Conservation (phyloP, 176 grass and related monocot genomes). For the Hyparrhenia diplandra region DNA sequence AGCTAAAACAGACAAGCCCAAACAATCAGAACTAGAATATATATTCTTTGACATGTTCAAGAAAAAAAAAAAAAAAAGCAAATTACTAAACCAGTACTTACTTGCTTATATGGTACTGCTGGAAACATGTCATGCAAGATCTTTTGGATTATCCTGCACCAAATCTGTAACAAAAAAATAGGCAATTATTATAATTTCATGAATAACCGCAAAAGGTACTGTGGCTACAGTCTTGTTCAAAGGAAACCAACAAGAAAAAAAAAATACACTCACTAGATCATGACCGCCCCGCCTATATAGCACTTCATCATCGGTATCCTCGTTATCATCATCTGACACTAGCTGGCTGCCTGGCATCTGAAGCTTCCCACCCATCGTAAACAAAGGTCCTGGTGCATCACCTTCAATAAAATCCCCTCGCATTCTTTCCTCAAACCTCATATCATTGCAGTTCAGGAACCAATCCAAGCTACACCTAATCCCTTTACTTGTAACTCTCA, state of each 20-base stretch:
- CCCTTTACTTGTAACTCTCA: conserved; percentile 54
- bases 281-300: conserved; percentile 83
- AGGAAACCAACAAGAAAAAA: conserved; percentile 19
- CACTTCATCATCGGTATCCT: conserved; percentile 82
- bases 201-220: background rate
- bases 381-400: conserved; percentile 68
- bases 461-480: conserved; percentile 82
- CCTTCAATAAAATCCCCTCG: conserved; percentile 79
- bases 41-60: background rate
- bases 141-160: background rate
- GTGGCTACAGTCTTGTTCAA: background rate
- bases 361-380: conserved; percentile 88
- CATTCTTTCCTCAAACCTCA: conserved; percentile 88
- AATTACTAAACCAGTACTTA: conserved; percentile 14
- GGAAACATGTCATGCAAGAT: background rate
- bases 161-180: conserved; percentile 38
- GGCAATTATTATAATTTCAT: background rate
- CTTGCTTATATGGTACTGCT: background rate
- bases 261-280: conserved; percentile 62
- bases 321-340: conserved; percentile 59
- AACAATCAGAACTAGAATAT: background rate
- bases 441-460: conserved; percentile 94
- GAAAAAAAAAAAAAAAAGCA: background rate
- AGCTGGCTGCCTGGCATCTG: conserved; percentile 71
- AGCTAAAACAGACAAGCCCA: background rate